Conservation (phyloP, 257 asterid species). For the Fraxinus anomala region DNA sequence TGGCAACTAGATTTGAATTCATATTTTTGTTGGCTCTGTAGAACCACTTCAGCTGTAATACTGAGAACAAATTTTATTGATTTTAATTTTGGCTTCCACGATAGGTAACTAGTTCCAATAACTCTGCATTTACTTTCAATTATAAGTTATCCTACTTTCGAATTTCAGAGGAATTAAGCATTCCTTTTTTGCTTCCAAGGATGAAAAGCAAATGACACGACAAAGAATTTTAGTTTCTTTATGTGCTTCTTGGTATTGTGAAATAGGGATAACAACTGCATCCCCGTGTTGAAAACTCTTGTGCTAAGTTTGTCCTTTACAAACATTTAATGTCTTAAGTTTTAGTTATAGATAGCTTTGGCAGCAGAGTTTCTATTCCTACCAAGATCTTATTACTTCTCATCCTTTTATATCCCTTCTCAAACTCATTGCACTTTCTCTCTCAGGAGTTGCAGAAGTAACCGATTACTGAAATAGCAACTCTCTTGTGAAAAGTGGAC, state of each 20-base stretch:
- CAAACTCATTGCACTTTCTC: background rate
- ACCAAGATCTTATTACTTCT: background rate
- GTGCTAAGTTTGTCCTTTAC: background rate
- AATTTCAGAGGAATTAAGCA: background rate
- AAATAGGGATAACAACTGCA: too few species aligned
- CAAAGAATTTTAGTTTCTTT: background rate
- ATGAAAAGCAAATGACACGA: background rate
- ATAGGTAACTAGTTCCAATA: background rate
- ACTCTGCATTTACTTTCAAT: background rate
- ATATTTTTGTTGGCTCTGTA: too few species aligned
- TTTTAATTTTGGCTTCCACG: background rate
- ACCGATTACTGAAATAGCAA: background rate
- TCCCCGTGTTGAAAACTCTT: background rate
- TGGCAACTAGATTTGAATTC: background rate
- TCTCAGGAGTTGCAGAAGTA: background rate
- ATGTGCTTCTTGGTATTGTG: background rate
- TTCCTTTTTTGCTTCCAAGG: background rate
- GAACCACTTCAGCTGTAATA: background rate
- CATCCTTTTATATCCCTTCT: background rate
- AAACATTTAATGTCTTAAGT: background rate
- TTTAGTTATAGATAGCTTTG: background rate
- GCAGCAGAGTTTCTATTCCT: background rate
- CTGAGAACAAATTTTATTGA: background rate
- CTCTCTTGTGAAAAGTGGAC: background rate
- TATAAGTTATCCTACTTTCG: background rate